Evolutionary conservation across 1,139 yeast genomes (phyloP).

Genomic region (Suhomyces anneliseae): DNA sequence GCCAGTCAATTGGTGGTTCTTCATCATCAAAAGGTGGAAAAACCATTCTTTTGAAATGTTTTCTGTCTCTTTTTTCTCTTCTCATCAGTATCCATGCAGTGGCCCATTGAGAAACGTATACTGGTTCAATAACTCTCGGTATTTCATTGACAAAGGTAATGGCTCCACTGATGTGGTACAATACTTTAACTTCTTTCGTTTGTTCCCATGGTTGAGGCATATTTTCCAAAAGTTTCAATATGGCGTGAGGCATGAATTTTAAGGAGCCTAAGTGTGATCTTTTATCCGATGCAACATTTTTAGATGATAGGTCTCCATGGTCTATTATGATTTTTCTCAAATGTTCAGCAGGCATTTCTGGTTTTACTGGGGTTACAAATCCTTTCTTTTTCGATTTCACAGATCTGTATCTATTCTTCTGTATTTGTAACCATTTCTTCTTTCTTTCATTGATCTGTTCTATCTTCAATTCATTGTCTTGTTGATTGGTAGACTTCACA

Average conservation of each 20-base stretch:
- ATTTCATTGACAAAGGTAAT: slow-evolving; percentile 91
- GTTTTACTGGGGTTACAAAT: slow-evolving; percentile 59
- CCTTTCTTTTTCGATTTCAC: slow-evolving; percentile 28
- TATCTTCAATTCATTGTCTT: not conserved
- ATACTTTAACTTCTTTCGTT: slow-evolving; percentile 77
- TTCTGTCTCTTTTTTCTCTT: slow-evolving; percentile 85
- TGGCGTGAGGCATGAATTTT: slow-evolving; percentile 95
- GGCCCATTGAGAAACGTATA: slow-evolving; percentile 95
- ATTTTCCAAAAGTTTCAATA: slow-evolving; percentile 82
- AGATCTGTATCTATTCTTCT: slow-evolving; percentile 49
- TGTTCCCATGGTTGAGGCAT: slow-evolving; percentile 99
- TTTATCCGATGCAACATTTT: slow-evolving; percentile 82
- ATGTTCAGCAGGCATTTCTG: slow-evolving; percentile 94
- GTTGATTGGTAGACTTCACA: slow-evolving; percentile 10
- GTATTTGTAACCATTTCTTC: slow-evolving; percentile 64
- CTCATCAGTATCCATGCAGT: slow-evolving; percentile 92
- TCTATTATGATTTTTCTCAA: slow-evolving; percentile 79
- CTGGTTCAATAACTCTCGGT: slow-evolving; percentile 91
- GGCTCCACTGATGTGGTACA: slow-evolving; percentile 92
- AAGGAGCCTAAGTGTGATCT: slow-evolving; percentile 87
- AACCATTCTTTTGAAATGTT: slow-evolving; percentile 86
- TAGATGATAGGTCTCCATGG: slow-evolving; percentile 84
- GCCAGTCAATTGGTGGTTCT: slow-evolving; percentile 86
- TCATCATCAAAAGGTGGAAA: slow-evolving; percentile 98
- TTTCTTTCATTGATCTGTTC: slow-evolving; percentile 44